Conservation (phyloP, 2,329 filamentous ascomycete genomes). For the Colletotrichum falcatum region DNA sequence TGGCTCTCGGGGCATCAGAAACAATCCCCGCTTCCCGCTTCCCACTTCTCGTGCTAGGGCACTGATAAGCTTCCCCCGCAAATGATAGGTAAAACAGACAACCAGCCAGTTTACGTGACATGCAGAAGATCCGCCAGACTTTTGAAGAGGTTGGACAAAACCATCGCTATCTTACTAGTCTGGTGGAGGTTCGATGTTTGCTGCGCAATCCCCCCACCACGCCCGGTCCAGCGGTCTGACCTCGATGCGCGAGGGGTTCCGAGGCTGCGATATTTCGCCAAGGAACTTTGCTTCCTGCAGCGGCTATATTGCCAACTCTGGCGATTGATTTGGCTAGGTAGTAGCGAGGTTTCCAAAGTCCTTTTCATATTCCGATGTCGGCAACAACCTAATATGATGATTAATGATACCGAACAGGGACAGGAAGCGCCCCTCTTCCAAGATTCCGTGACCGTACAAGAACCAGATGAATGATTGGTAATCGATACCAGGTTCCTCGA, state of each 20-base stretch:
- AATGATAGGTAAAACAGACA: conserved; percentile 6
- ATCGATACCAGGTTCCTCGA: neutral
- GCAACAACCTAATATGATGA: neutral
- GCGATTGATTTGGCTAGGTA: neutral
- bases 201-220: neutral
- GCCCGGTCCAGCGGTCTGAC: conserved; percentile 11
- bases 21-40: too few relatives aligned
- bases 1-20: neutral
- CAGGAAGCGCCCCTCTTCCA: too few relatives aligned
- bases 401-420: too few relatives aligned
- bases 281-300: neutral
- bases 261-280: neutral
- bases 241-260: neutral
- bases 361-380: neutral
- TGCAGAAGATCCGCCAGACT: neutral
- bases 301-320: neutral
- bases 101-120: neutral
- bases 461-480: neutral
- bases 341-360: neutral
- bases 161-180: neutral
- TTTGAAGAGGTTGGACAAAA: neutral
- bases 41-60: conserved; percentile 14
- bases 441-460: neutral
- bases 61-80: conserved; percentile 28
- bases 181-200: neutral